Base-by-base conservation (phyloP, 192 early-diverging fungal genomes). In the Dimargaris verticillata region DNA sequence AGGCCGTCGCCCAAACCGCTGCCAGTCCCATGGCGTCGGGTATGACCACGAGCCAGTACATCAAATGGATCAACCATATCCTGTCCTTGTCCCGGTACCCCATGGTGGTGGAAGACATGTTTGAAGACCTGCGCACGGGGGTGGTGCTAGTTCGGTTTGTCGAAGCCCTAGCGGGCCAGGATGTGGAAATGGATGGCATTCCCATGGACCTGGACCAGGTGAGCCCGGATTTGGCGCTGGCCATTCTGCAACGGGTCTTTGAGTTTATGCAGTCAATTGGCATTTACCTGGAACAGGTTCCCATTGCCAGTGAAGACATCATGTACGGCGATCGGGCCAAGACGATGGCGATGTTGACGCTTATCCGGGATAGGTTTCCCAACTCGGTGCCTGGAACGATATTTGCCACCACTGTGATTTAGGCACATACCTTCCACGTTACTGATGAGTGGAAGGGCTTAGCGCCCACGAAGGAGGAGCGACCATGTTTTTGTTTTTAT, bases 51-150 rank as follows among this genome's bases (percentile, higher is more conserved):
- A 24, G 6, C 28, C 60, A 61, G 44, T 61, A 26, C 28, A 46
- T 47, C 11, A n/a, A 25, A 25, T 61, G 60, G 60, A 61, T 61
- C 13, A 61, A 61, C 46, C 60, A 61, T 47, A 28, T 61, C 17
- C 47, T 61, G 12, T 6, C 18, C 1, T 14, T n/a, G 3, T 45
- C 44, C 33, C 60, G n/a, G 9, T 28, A 11, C 45, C n/a, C 24
- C 60, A 46, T 33, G 24, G 24, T 26, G 28, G 44, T 61, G 9
- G 45, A 12, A 7, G 45, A 61, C 28, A 0, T 61, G 44, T 48
- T 48, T 26, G 10, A 10, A 15, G 60, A 61, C 18, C 28, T 61
- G 44, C 44, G 45, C 12, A 44, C 43, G 9, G 60, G 60, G 7
- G 9, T n/a, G 12, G 44, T 61, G 9, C 45, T 61, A 46, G 12